phyloP scores from a whole-genome alignment of 805 yeast species.

The Metschnikowia lachancei region DNA sequence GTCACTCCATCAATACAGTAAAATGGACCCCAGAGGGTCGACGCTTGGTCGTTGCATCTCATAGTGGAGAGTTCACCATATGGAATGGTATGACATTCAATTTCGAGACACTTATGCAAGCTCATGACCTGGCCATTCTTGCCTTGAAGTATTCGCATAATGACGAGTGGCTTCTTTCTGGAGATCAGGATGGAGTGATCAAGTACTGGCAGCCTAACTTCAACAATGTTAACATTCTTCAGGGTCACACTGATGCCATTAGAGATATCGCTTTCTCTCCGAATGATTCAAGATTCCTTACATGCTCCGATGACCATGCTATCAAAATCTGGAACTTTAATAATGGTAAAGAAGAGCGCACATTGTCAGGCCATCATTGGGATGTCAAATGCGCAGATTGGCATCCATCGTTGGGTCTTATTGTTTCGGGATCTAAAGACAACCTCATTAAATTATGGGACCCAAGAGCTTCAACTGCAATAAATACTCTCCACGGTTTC shows the following conservation, averaged over 20 bases:
- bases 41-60: slow-evolving; percentile 82
- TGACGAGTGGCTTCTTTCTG: slow-evolving; percentile 92
- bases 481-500: slow-evolving; percentile 83
- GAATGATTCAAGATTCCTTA: slow-evolving; percentile 85
- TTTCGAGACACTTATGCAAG: slow-evolving; percentile 97
- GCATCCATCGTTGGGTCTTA: slow-evolving; percentile 85
- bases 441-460: slow-evolving; percentile 94
- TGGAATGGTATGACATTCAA: slow-evolving; percentile 97
- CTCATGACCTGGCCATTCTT: slow-evolving; percentile 88
- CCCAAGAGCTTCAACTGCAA: slow-evolving; percentile 73
- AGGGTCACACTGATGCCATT: slow-evolving; percentile 75
- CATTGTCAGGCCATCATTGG: slow-evolving; percentile 94
- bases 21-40: slow-evolving; percentile 97
- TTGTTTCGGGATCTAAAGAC: slow-evolving; percentile 94
- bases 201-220: slow-evolving; percentile 98
- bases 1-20: slow-evolving; percentile 86
- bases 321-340: slow-evolving; percentile 94
- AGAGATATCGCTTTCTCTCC: slow-evolving; percentile 89
- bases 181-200: slow-evolving; percentile 87
- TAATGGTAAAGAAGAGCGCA: slow-evolving; percentile 77
- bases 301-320: slow-evolving; percentile 88
- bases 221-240: slow-evolving; percentile 83
- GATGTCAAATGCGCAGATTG: slow-evolving; percentile 96
- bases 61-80: slow-evolving; percentile 91
- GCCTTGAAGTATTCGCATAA: slow-evolving; percentile 79